Conservation (phyloP, 2,329 filamentous ascomycete species). For the Aureobasidium mangrovei region DNA sequence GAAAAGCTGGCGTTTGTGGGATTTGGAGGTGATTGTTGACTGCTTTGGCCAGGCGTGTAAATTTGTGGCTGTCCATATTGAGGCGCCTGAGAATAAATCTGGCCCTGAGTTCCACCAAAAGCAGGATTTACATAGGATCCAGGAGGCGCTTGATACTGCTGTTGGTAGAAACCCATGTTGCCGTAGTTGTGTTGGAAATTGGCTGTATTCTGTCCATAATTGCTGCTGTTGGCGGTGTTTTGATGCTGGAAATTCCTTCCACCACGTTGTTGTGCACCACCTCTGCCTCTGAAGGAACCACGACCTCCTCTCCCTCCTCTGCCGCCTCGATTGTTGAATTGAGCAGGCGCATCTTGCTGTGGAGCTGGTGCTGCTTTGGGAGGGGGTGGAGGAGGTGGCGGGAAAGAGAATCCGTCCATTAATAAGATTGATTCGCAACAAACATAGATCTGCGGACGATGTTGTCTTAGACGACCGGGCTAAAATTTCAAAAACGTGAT, state of each 20-base stretch:
- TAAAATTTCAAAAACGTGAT: too few species aligned
- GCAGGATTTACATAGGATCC: slow-evolving; percentile 26
- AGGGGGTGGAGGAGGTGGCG: slow-evolving; percentile 40
- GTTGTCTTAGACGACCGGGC: too few species aligned
- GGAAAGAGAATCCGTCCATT: slow-evolving; percentile 34
- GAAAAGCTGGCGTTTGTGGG: neutral
- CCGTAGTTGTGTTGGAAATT: neutral
- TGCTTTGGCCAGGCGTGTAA: neutral
- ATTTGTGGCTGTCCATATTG: slow-evolving; percentile 1
- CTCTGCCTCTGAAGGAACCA: slow-evolving; percentile 19
- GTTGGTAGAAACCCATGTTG: neutral
- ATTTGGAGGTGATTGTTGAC: neutral
- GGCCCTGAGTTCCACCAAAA: slow-evolving; percentile 1
- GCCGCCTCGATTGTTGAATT: slow-evolving; percentile 22
- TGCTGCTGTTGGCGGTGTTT: neutral
- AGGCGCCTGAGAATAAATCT: neutral
- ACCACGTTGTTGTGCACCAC: slow-evolving; percentile 2
- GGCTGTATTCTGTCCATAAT: slow-evolving; percentile 7
- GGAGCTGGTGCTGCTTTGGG: slow-evolving; percentile 21
- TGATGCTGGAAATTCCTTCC: neutral
- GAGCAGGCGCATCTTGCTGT: slow-evolving; percentile 15
- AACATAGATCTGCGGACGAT: neutral
- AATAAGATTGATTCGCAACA: neutral
- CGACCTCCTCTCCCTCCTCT: slow-evolving; percentile 27
- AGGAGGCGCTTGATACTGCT: slow-evolving; percentile 18